Base-by-base conservation (phyloP, 2,329 filamentous ascomycete species). In the Paracorniculantispora psalliotae region DNA sequence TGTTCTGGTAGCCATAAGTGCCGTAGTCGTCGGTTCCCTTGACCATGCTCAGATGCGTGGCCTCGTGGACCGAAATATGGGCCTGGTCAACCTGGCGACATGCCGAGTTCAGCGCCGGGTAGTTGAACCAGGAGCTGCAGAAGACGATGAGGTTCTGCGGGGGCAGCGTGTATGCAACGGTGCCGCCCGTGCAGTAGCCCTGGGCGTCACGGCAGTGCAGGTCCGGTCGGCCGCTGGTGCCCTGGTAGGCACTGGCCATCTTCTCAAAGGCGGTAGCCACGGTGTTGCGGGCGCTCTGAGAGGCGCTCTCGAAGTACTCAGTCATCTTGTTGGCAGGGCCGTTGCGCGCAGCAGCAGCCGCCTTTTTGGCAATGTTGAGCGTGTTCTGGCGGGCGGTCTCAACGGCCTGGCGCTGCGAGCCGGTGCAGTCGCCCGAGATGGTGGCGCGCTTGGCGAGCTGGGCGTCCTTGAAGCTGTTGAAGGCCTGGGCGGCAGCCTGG, bases 31-130 rank as follows among this genome's bases (percentile, higher is more conserved):
- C 68, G 3, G 83, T 86, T 17, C 82, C 80, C 44, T 80, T 80
- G 61, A 66, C 70, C 77, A 62, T 78, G 74, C 19, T 79, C 78
- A 76, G 61, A 66, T 87, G 85, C 10, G 84, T 85, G 63, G 78
- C 75, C 74, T 87, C 85, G 66, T 88, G 85, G 13, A 87, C 72
- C 23, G 52, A 37, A 55, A 55, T 55, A 30, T 43, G 25, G 6
- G 81, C 80, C 70, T 84, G 81, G 68, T 87, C 84, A 70, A 87
- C 84, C 7, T 66, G 77, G 67, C 86, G 82, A 74, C 85, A 88
- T 7, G 68, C 71, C 15, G 64, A 64, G 23, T 76, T 70, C 26
- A 84, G 60, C 8, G 75, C 73, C 0, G 79, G 72, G 17, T 86
- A 75, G 10, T 68, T 73, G 74, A 82, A 86, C 70, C 78, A 82